Percentiles rank a stretch among this genome's conserved stretches.
These are phyloP conservation scores for Boletus subparvulus DNA, from an alignment of 768 basidiomycete genomes.

Conservation along the genomic window DNA sequence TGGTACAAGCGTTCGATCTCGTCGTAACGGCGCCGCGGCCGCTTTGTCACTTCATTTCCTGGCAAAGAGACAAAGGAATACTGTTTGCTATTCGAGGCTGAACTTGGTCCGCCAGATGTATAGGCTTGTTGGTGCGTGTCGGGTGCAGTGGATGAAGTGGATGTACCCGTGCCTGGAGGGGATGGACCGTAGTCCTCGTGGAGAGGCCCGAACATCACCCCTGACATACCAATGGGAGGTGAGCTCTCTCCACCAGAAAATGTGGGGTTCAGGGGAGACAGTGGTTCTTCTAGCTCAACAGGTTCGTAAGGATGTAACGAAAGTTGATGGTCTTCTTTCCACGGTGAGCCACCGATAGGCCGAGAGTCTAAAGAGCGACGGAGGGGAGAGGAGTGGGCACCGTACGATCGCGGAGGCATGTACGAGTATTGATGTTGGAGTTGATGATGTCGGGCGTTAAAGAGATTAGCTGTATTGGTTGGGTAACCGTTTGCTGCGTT, in stretches of 20 bases:
- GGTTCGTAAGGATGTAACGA: constrained; percentile 35
- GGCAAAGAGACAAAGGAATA: constrained; percentile 82
- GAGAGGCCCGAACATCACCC: constrained; percentile 43
- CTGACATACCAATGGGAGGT: constrained; percentile 32
- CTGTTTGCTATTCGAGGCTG: constrained; percentile 56
- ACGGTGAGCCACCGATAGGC: constrained; percentile 38
- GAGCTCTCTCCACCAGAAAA: constrained; percentile 46
- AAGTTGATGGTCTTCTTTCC: constrained; percentile 33
- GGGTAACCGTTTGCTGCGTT: constrained; percentile 41
- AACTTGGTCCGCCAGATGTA: constrained; percentile 23
- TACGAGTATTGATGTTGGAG: constrained; percentile 41
- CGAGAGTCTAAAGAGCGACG: constrained; percentile 47
- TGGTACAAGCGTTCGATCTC: constrained; percentile 94
- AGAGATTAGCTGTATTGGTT: constrained; percentile 32
- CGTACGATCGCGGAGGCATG: constrained; percentile 35
- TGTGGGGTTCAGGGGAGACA: constrained; percentile 55
- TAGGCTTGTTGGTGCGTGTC: constrained; percentile 25
- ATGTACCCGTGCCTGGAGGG: constrained; percentile 62
- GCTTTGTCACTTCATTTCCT: constrained; percentile 78
- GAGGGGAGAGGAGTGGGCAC: constrained; percentile 42
- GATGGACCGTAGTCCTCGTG: constrained; percentile 57
- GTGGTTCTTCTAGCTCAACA: constrained; percentile 44
- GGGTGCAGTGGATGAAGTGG: constrained; percentile 49
- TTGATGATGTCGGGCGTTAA: constrained; percentile 39
- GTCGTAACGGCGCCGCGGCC: constrained; percentile 84